Base-by-base conservation (phyloP, 345 rosid species). In the Sonneratia alba region DNA sequence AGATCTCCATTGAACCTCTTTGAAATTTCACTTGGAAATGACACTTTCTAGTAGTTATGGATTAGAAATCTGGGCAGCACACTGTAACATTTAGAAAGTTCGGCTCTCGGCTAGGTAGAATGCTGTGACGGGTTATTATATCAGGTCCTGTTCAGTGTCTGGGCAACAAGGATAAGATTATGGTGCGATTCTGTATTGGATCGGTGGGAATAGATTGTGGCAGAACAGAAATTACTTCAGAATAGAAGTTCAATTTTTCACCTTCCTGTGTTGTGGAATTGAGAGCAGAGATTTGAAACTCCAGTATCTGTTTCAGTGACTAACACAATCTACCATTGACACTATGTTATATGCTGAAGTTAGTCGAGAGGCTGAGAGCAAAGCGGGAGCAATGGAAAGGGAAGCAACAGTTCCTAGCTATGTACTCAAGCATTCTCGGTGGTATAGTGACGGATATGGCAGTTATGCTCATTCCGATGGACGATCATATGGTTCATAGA, bases 401-500 rank as follows among this genome's bases (percentile, higher is more conserved):
- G 32, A 87, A 86, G 74, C 89, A 87, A 81, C 79, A 71, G 37
- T 92, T 72, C 68, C 68, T 85, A 74, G 97, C 96, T 34, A 89
- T 94, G 99, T 92, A 94, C 77, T 94, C 99, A 4, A 92, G 96
- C 76, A 69, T 91, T 71, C 82, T 85, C 73, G 90, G 89, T 15
- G 97, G 99, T n/a, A 91, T 87, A 61, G 78, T 83, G 55, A 87
- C 93, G 0, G 97, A 91, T 76, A 87, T 87, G 34, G 80, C 86
- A 49, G 96, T 90, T 8, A 94, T 91, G 98, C 85, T 88, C 75
- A 82, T 94, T 74, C 99, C 98, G 43, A 71, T 92, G 77, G 97
- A 94, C 79, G 99, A 92, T 47, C 97, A 92, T 78, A 88, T 92
- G 96, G 97, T 91, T 68, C 99, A 92, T 78, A 80, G 98, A 68